Conservation (phyloP, 352 stramenopile species). For the Globisporangium abappressorium region DNA sequence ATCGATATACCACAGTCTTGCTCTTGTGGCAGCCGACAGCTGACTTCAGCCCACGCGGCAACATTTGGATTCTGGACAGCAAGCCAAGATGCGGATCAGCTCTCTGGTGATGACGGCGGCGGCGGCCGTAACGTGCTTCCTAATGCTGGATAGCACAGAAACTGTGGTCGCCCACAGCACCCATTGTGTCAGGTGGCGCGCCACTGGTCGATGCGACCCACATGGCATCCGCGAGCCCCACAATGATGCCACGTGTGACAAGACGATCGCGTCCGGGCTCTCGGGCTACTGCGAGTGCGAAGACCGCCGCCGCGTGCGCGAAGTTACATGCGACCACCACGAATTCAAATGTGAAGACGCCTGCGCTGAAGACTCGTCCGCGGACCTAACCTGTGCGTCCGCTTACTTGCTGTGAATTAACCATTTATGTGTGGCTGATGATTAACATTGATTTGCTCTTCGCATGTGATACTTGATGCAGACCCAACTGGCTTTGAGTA, state of each 20-base stretch:
- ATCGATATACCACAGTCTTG: background rate
- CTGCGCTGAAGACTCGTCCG: conserved; percentile 63
- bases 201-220: conserved; percentile 64
- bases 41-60: conserved; percentile 13
- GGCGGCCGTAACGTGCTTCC: background rate
- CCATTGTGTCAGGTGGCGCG: conserved; percentile 71
- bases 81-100: background rate
- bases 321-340: conserved; percentile 78
- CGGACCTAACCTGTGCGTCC: conserved; percentile 66
- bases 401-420: background rate
- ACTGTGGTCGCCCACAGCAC: background rate
- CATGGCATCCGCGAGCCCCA: conserved; percentile 61
- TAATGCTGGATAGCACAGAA: background rate
- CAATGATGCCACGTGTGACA: conserved; percentile 56
- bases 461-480: conserved; percentile 16
- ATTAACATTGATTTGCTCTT: background rate
- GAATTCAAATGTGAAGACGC: conserved; percentile 72
- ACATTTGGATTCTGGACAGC: conserved; percentile 6
- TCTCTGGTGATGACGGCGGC: background rate
- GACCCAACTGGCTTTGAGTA: conserved; percentile 73
- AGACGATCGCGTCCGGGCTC: conserved; percentile 40
- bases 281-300: conserved; percentile 84
- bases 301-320: conserved; percentile 65
- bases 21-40: background rate
- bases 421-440: background rate